Evolutionary conservation across 2,329 filamentous ascomycete species (phyloP).

Genomic region (Trichoderma hamatum): DNA sequence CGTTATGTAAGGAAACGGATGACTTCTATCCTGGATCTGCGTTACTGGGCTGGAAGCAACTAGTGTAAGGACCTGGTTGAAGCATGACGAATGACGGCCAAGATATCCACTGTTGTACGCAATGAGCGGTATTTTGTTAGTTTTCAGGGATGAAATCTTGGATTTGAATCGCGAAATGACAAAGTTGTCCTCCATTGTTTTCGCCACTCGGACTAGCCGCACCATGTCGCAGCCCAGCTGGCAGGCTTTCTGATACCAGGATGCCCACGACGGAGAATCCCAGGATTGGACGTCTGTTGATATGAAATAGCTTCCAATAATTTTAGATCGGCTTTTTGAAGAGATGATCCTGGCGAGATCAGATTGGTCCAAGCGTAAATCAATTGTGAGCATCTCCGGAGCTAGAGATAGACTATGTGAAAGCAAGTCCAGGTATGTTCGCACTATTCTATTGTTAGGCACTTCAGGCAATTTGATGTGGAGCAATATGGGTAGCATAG

Average conservation of each 20-base stretch:
- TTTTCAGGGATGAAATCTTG: background rate
- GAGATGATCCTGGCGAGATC: background rate
- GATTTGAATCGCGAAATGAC: background rate
- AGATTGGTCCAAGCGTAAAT: conserved; percentile 1
- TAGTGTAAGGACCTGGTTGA: conserved; percentile 17
- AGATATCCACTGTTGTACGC: conserved; percentile 10
- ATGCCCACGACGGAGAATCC: conserved; percentile 10
- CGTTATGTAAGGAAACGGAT: conserved; percentile 8
- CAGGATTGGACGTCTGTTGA: conserved; percentile 19
- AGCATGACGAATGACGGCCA: conserved; percentile 11
- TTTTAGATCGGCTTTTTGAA: conserved; percentile 12
- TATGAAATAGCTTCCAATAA: conserved; percentile 12
- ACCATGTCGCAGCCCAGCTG: conserved; percentile 17
- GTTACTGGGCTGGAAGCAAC: background rate
- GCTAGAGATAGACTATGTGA: conserved; percentile 6
- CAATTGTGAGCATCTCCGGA: conserved; percentile 19
- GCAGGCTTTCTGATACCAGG: conserved; percentile 20
- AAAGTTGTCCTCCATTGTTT: conserved; percentile 15
- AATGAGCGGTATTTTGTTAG: conserved; percentile 8
- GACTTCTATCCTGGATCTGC: background rate
- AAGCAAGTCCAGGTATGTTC: conserved; percentile 12
- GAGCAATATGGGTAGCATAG: conserved; percentile 4
- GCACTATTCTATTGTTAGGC: background rate
- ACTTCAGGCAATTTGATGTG: conserved; percentile 16
- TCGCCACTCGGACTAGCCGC: conserved; percentile 2